Conservation (phyloP, 495 filamentous ascomycete genomes). For the Penicillium robsamsonii region DNA sequence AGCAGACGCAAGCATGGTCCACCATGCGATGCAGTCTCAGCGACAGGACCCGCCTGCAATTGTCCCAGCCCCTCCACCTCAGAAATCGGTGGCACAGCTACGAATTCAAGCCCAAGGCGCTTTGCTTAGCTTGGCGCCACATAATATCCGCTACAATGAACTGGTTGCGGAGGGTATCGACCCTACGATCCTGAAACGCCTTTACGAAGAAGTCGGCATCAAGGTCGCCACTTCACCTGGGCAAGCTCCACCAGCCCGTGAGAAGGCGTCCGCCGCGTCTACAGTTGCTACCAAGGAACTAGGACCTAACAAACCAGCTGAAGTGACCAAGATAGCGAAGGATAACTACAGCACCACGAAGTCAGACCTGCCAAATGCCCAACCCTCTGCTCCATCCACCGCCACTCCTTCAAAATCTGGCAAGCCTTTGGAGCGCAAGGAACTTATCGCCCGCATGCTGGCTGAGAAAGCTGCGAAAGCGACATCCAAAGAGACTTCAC, state of each 20-base stretch:
- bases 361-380: constrained; percentile 5
- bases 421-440: constrained; percentile 68
- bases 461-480: constrained; percentile 53
- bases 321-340: background rate
- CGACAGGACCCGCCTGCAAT: constrained; percentile 2
- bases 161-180: constrained; percentile 73
- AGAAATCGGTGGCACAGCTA: constrained; percentile 43
- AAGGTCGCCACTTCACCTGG: constrained; percentile 28
- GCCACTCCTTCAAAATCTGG: constrained; percentile 15
- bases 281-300: background rate
- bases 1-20: constrained; percentile 18
- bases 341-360: constrained; percentile 9
- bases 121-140: constrained; percentile 59
- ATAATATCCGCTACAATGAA: constrained; percentile 64
- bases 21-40: constrained; percentile 20
- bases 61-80: constrained; percentile 1
- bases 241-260: background rate
- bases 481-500: constrained; percentile 20
- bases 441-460: constrained; percentile 70
- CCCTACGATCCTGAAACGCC: constrained; percentile 53
- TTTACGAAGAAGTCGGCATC: constrained; percentile 67
- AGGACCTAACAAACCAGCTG: background rate
- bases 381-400: constrained; percentile 11
- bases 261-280: background rate
- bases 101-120: constrained; percentile 68